Evolutionary conservation across 768 basidiomycete genomes (phyloP).

Genomic region (Gautieria morchelliformis): DNA sequence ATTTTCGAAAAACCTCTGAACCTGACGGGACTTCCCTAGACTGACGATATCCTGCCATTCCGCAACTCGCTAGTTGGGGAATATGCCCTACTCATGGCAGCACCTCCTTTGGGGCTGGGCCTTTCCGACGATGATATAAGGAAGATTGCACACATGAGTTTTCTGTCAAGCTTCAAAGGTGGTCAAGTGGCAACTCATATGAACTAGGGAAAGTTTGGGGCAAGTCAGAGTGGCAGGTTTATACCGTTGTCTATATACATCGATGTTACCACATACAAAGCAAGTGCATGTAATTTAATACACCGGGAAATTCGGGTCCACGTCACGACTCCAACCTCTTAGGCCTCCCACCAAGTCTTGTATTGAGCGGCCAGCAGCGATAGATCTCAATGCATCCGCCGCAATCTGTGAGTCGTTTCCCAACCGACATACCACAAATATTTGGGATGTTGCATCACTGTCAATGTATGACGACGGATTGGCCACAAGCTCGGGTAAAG

Average conservation of each 20-base stretch:
- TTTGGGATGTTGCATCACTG: constrained; percentile 15
- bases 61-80: constrained; percentile 64
- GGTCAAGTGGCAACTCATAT: neutral
- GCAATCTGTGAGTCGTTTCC: constrained; percentile 94
- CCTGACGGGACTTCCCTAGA: constrained; percentile 35
- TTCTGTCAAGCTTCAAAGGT: constrained; percentile 30
- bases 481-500: constrained; percentile 53
- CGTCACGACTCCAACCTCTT: constrained; percentile 63
- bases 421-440: constrained; percentile 69
- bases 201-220: neutral
- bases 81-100: constrained; percentile 70
- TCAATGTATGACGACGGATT: constrained; percentile 43
- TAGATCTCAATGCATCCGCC: constrained; percentile 43
- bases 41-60: constrained; percentile 76
- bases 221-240: neutral
- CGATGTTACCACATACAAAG: neutral
- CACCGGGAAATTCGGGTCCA: constrained; percentile 70
- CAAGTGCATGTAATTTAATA: constrained; percentile 40
- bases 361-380: constrained; percentile 24
- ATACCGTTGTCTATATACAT: neutral
- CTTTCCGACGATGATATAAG: constrained; percentile 47
- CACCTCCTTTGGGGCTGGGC: constrained; percentile 63
- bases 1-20: neutral
- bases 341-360: constrained; percentile 78
- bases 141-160: constrained; percentile 50